These are phyloP conservation scores for Pseudocercospora fuligena DNA, from an alignment of 2,329 filamentous ascomycete species.

Conservation along the genomic window DNA sequence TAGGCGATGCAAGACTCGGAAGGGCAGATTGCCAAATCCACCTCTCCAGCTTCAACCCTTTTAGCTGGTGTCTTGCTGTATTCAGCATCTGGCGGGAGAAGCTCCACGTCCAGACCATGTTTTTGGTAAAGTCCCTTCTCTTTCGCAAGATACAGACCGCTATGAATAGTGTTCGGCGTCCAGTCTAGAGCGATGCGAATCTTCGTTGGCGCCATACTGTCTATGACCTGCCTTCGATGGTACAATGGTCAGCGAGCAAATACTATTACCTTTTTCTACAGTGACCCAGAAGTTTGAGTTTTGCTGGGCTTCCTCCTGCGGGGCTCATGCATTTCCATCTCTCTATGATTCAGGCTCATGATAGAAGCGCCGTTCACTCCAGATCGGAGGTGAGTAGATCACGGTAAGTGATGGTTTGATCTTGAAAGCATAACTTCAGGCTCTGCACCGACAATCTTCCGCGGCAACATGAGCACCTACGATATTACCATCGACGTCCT, in stretches of 20 bases:
- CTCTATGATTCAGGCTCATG: no score
- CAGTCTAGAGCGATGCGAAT: constrained; percentile 41
- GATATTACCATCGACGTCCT: neutral
- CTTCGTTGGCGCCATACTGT: constrained; percentile 25
- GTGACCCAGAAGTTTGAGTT: neutral
- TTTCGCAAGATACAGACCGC: constrained; percentile 37
- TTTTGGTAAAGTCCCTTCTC: constrained; percentile 32
- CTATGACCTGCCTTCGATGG: neutral
- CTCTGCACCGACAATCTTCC: neutral
- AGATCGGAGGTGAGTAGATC: no score
- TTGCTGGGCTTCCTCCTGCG: no score
- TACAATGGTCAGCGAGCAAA: neutral
- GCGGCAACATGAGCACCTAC: neutral
- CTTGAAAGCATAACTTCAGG: no score
- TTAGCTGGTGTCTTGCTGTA: constrained; percentile 40
- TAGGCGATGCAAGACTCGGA: constrained; percentile 42
- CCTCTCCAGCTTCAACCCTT: constrained; percentile 34
- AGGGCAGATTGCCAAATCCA: constrained; percentile 41
- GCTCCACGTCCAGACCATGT: constrained; percentile 34
- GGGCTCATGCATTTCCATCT: neutral
- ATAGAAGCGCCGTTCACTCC: neutral
- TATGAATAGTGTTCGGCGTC: constrained; percentile 43
- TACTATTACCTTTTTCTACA: neutral
- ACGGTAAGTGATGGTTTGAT: no score
- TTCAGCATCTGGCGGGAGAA: constrained; percentile 35